Evolutionary conservation across 1,139 yeast genomes (phyloP), one percentile per base, ranked within the genome.

Genomic region (Yamadazyma triangularis): DNA sequence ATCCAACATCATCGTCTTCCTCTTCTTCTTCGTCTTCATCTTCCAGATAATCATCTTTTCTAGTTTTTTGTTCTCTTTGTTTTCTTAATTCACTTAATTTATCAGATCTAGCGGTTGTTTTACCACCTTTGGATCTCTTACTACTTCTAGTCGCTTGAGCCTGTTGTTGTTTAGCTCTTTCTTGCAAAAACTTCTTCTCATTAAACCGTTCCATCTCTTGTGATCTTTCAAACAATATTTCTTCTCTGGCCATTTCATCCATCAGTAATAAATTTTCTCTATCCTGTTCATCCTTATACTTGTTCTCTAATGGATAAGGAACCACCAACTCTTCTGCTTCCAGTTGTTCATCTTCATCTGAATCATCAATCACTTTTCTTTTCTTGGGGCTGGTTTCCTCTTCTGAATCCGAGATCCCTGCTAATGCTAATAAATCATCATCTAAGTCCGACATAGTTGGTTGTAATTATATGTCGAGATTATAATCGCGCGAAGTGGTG

Each of bases 251-350:
- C 54, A 91, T 77, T 66, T 93, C 98, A 37, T 91, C 94, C 79
- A 91, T 72, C 1, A 71, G 69, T 48, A 81, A 79, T 42, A 91
- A 64, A 30, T 51, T 52, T 4, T 64, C 78, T 38, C 87, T 71
- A 57, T 93, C 99, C 7, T 65, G 70, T 36, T 80, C 95, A 56
- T 88, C 84, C 48, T 79, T 84, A 63, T 80, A 91, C 50, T 87
- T 87, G 11, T 95, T 95, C 52, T 88, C 96, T 35, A 91, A 60
- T 2, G 98, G 98, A 54, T 89, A 91, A 6, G 97, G 98, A 45
- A 71, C 73, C 23, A 61, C 53, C 44, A 82, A 72, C 32, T 64
- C 64, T 13, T 47, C 53, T 7, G 46, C 53, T 8, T 43, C 56
- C 6, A 9, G 8, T 18, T 18, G 8, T 9, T 7, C 8, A 6